These are phyloP conservation scores for Haplosporangium sp. DNA, from an alignment of 371 early-diverging fungal genomes.

Conservation along the genomic window DNA sequence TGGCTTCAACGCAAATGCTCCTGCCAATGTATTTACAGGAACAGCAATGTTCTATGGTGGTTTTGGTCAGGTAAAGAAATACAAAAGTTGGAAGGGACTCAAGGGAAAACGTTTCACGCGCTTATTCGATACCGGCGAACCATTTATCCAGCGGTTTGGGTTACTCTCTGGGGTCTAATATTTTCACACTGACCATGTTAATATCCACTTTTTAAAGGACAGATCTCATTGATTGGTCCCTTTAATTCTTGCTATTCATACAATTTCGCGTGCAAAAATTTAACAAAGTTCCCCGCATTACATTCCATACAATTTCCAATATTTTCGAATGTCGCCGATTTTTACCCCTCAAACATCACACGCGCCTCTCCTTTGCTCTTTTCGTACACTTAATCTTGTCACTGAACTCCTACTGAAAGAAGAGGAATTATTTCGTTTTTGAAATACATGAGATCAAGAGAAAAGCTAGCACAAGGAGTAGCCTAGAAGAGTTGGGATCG, in stretches of 20 bases:
- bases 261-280: conserved; percentile 4
- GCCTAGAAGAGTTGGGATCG: neutral
- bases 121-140: neutral
- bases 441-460: neutral
- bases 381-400: neutral
- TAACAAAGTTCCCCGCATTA: conserved; percentile 38
- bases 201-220: conserved; percentile 3
- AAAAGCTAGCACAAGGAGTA: neutral
- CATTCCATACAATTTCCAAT: neutral
- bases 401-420: neutral
- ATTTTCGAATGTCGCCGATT: neutral
- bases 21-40: conserved; percentile 73
- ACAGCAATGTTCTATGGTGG: conserved; percentile 84
- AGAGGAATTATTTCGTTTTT: neutral
- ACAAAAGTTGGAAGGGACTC: too few species aligned
- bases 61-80: conserved; percentile 70
- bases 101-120: too few species aligned
- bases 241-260: neutral
- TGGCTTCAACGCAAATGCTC: conserved; percentile 64
- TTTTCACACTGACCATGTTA: neutral
- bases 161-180: neutral
- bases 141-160: neutral
- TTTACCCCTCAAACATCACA: neutral
- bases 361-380: too few species aligned
- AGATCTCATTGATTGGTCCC: neutral